Conservation (phyloP, 371 early-diverging fungal genomes). For the Gilbertella persicaria region DNA sequence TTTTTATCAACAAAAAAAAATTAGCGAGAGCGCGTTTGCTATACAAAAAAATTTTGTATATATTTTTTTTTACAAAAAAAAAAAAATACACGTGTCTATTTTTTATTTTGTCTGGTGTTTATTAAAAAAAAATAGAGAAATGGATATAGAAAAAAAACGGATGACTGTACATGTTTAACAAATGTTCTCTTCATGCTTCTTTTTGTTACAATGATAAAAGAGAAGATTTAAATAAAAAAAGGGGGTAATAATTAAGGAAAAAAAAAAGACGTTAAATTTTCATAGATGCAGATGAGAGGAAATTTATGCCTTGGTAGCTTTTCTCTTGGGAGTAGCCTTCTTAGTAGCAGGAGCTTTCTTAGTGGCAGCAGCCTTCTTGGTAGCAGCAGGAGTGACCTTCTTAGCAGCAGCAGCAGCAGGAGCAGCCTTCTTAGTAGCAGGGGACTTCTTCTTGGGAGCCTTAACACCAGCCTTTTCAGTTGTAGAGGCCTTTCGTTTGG, state of each 20-base stretch:
- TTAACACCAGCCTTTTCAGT: constrained; percentile 29
- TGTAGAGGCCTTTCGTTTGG: constrained; percentile 56
- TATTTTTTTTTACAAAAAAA: not conserved
- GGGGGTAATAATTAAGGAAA: not conserved
- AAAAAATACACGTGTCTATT: not conserved
- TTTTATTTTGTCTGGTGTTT: not conserved
- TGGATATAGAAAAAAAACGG: constrained; percentile 2
- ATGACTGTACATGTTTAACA: constrained; percentile 8
- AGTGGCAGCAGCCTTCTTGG: constrained; percentile 48
- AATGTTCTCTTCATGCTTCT: not conserved
- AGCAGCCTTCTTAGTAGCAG: constrained; percentile 26
- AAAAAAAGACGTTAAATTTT: not conserved
- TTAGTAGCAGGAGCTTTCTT: constrained; percentile 35
- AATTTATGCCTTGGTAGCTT: constrained; percentile 26
- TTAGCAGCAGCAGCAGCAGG: constrained; percentile 16
- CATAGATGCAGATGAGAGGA: not conserved
- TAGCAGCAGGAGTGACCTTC: constrained; percentile 25
- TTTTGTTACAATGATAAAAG: not conserved
- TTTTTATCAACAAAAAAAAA: not conserved
- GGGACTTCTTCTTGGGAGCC: constrained; percentile 30
- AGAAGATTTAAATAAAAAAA: not conserved
- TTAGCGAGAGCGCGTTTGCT: not conserved
- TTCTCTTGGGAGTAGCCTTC: constrained; percentile 52
- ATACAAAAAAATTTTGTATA: not conserved
- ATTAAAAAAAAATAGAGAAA: not conserved